These are phyloP conservation scores for Candida pseudofarinosa DNA, from an alignment of 805 yeast genomes.

Conservation along the genomic window DNA sequence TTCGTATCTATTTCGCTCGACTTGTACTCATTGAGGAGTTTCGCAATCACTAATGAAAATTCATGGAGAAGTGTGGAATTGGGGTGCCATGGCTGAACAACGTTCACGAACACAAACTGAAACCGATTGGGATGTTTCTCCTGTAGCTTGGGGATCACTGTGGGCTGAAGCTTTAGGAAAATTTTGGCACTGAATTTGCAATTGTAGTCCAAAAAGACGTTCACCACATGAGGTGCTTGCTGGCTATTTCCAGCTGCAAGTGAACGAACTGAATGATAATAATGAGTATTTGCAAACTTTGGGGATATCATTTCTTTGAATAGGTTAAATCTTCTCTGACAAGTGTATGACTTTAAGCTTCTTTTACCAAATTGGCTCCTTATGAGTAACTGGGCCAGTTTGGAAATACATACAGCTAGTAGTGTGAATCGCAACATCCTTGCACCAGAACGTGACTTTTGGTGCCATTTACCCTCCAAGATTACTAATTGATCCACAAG, in stretches of 20 bases:
- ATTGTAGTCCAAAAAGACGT: constrained; percentile 68
- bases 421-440: too few species aligned
- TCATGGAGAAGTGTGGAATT: constrained; percentile 66
- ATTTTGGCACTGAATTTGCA: constrained; percentile 73
- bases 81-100: constrained; percentile 91
- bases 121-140: constrained; percentile 45
- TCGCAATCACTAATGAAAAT: constrained; percentile 66
- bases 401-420: too few species aligned
- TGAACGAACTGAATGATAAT: constrained; percentile 19
- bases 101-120: constrained; percentile 63
- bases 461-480: too few species aligned
- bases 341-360: too few species aligned
- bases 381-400: too few species aligned
- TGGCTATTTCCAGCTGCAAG: constrained; percentile 9
- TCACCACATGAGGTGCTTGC: constrained; percentile 43
- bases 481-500: too few species aligned
- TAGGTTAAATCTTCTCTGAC: too few species aligned
- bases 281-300: constrained; percentile 37
- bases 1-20: constrained; percentile 17
- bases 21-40: constrained; percentile 43
- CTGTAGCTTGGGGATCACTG: constrained; percentile 51
- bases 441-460: too few species aligned
- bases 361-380: too few species aligned
- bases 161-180: constrained; percentile 50
- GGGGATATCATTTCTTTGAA: constrained; percentile 35